Evolutionary conservation across 106 monocot genomes (phyloP).

Genomic region (Platanthera zijinensis): DNA sequence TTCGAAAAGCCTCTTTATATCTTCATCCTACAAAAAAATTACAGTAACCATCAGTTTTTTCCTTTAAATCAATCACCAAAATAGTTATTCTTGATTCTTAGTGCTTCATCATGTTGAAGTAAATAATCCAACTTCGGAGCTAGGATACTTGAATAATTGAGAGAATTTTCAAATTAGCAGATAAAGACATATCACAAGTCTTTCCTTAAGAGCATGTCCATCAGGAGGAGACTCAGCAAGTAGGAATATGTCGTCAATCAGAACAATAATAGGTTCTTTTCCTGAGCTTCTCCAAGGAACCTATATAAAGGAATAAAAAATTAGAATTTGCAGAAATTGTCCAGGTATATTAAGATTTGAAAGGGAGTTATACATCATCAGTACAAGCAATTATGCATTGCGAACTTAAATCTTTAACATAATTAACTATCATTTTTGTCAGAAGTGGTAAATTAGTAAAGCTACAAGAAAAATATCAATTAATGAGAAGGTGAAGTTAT

Average conservation of each 20-base stretch:
- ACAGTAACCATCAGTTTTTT: not conserved
- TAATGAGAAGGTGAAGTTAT: not conserved
- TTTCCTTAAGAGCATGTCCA: constrained; percentile 69
- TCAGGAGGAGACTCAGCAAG: constrained; percentile 79
- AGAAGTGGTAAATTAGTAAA: not conserved
- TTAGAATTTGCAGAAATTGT: not conserved
- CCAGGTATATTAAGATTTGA: not conserved
- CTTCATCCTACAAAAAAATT: constrained; percentile 57
- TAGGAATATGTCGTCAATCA: too few relatives aligned
- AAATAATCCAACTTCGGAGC: not conserved
- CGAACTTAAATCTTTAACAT: not conserved
- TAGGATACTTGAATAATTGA: not conserved
- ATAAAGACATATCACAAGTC: constrained; percentile 8
- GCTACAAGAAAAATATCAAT: not conserved
- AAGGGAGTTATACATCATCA: not conserved
- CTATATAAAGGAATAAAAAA: constrained; percentile 22
- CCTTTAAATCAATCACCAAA: not conserved
- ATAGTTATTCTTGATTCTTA: not conserved
- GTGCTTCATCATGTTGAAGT: not conserved
- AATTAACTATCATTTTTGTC: not conserved
- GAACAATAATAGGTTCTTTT: constrained; percentile 94
- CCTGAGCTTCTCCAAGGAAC: constrained; percentile 98
- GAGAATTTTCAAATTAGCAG: not conserved
- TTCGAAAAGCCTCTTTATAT: constrained; percentile 80
- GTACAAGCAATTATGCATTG: not conserved